Base-by-base conservation (phyloP, 164 flowering plant species). In the Aristolochia contorta region DNA sequence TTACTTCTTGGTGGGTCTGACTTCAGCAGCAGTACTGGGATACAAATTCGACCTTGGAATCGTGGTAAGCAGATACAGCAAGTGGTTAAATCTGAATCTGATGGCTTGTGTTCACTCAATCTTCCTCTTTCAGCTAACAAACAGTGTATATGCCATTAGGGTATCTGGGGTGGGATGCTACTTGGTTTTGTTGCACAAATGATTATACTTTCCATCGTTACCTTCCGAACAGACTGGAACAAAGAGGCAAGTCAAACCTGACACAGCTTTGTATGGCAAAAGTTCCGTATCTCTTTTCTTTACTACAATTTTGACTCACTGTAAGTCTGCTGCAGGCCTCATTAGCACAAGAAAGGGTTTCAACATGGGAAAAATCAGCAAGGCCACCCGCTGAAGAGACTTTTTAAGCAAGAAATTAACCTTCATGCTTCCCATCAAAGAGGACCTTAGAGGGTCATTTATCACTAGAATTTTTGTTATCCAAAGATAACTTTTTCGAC, bases 1-100 rank as follows among this genome's bases (percentile, higher is more conserved):
- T 65, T 87, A 87, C 65, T 85, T 80, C 53, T 2, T 80, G 0
- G 67, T 82, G 57, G 91, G 89, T 12, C 30, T 85, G 59, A 84
- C 91, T 12, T 46, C 79, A 47, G 91, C 85, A 33, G 77, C 79
- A 12, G 23, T 69, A n/a, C 4, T 83, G 63, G 82, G 87, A 14
- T 83, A 69, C 70, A 65, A 47, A 47, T 61, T 78, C 33, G 20
- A 70, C 33, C 23, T 63, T 61, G 84, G 89, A n/a, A 84, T 86
- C 21, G 52, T 13, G 75, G 91, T 85, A 73, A 47, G 12, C 13
- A 27, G 30, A 27, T 27, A 27, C 2, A 27, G 5, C 30, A 27
- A 27, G 5, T 58, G 16, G 9, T 22, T 54, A 20, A n/a, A 21
- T 54, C 43, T 37, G 43, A 37, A 37, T 37, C 43, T 37, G 43